phyloP scores from a whole-genome alignment of 2,329 filamentous ascomycete species.

The Falciphora oryzae region DNA sequence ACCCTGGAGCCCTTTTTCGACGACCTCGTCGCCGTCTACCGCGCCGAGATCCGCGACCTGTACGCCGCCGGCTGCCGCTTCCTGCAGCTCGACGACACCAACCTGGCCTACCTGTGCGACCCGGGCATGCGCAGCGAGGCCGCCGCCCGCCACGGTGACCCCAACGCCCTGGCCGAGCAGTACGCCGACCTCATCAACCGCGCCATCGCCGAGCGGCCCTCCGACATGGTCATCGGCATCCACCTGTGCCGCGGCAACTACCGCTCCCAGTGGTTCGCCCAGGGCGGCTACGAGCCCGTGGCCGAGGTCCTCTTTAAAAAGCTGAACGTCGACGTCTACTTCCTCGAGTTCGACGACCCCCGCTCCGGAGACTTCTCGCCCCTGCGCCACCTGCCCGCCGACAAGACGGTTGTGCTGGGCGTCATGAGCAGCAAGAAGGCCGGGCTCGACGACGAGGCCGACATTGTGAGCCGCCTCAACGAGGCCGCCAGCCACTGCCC shows the following conservation, averaged over 20 bases:
- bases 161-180: conserved; percentile 40
- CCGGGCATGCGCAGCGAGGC: conserved; percentile 48
- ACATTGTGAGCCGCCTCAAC: conserved; percentile 32
- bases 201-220: conserved; percentile 44
- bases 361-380: conserved; percentile 50
- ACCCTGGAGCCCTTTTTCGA: conserved; percentile 49
- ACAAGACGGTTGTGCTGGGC: conserved; percentile 52
- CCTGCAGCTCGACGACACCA: conserved; percentile 54
- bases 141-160: conserved; percentile 43
- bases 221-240: conserved; percentile 50
- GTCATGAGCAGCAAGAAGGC: conserved; percentile 58
- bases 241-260: conserved; percentile 54
- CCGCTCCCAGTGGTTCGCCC: conserved; percentile 50
- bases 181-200: conserved; percentile 51
- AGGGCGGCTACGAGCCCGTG: conserved; percentile 52
- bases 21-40: conserved; percentile 48
- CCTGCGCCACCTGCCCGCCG: conserved; percentile 44
- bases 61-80: conserved; percentile 50
- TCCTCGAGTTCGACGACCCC: conserved; percentile 54
- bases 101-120: conserved; percentile 54
- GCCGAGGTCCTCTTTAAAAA: conserved; percentile 52
- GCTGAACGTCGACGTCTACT: conserved; percentile 52
- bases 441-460: conserved; percentile 43
- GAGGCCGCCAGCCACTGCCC: conserved; percentile 42
- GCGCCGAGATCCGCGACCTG: conserved; percentile 42